Evolutionary conservation across 192 early-diverging fungal genomes (phyloP).

Genomic region (Coemansia sp.): DNA sequence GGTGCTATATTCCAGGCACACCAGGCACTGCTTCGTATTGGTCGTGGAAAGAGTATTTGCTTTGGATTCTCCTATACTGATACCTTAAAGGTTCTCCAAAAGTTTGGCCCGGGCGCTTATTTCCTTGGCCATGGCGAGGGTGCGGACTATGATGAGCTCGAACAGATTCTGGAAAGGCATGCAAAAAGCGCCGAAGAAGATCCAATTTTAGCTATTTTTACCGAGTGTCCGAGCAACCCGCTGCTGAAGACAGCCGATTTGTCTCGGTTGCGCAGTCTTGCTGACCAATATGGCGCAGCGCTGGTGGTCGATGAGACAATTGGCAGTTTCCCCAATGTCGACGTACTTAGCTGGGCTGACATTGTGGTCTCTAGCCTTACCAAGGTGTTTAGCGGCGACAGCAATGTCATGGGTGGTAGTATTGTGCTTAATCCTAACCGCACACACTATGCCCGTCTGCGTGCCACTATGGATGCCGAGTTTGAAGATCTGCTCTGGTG

Average conservation of each 20-base stretch:
- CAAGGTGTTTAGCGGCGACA: slow-evolving; percentile 94
- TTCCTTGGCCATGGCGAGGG: slow-evolving; percentile 84
- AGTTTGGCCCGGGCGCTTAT: slow-evolving; percentile 86
- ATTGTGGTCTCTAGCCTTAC: slow-evolving; percentile 88
- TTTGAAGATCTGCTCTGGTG: slow-evolving; percentile 87
- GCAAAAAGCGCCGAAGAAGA: slow-evolving; percentile 43
- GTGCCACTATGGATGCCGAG: slow-evolving; percentile 52
- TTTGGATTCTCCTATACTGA: slow-evolving; percentile 97
- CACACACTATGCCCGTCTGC: slow-evolving; percentile 56
- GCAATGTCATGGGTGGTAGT: slow-evolving; percentile 98
- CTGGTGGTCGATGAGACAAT: slow-evolving; percentile 94
- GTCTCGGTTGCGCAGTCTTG: slow-evolving; percentile 66
- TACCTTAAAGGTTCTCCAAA: slow-evolving; percentile 94
- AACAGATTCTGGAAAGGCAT: slow-evolving; percentile 56
- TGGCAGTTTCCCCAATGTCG: slow-evolving; percentile 90
- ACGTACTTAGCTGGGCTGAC: slow-evolving; percentile 75
- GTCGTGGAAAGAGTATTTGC: slow-evolving; percentile 70
- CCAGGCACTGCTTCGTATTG: slow-evolving; percentile 57
- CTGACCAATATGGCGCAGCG: slow-evolving; percentile 71
- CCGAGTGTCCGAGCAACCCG: slow-evolving; percentile 95
- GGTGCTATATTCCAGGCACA: slow-evolving; percentile 90
- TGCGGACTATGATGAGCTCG: slow-evolving; percentile 71
- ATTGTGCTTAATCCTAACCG: slow-evolving; percentile 73
- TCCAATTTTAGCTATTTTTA: slow-evolving; percentile 77
- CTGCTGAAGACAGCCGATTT: slow-evolving; percentile 82